Percentiles rank a stretch among this genome's conserved stretches.
These are phyloP conservation scores for Nicotiana undulata DNA, from an alignment of 257 asterid species.

Conservation along the genomic window DNA sequence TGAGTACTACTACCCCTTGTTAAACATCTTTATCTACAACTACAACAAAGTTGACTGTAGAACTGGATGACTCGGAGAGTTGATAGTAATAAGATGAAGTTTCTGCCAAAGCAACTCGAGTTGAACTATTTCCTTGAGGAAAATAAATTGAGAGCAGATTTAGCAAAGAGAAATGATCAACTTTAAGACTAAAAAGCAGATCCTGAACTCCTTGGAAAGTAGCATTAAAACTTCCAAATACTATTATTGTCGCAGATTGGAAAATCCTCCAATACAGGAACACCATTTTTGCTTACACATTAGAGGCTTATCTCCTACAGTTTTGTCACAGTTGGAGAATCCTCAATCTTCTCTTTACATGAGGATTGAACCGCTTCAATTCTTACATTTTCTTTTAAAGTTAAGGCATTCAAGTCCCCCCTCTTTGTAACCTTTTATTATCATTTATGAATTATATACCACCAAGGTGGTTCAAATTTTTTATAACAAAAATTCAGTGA, in stretches of 20 bases:
- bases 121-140: background rate
- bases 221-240: no score
- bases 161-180: background rate
- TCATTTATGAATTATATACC: background rate
- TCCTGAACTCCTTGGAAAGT: no score
- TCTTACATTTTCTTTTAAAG: background rate
- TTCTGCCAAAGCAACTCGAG: background rate
- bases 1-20: background rate
- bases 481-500: background rate
- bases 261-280: no score
- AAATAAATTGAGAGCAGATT: background rate
- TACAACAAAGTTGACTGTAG: background rate
- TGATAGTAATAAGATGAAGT: background rate
- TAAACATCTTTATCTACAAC: background rate
- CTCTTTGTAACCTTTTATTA: background rate
- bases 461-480: background rate
- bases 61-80: no score
- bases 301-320: background rate
- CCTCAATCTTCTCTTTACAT: background rate
- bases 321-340: background rate
- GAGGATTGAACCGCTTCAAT: background rate
- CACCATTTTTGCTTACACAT: background rate
- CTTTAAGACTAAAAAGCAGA: background rate
- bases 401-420: background rate
- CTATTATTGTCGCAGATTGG: no score